phyloP scores from a whole-genome alignment of 2,329 filamentous ascomycete genomes.

The Ramichloridium luteum region DNA sequence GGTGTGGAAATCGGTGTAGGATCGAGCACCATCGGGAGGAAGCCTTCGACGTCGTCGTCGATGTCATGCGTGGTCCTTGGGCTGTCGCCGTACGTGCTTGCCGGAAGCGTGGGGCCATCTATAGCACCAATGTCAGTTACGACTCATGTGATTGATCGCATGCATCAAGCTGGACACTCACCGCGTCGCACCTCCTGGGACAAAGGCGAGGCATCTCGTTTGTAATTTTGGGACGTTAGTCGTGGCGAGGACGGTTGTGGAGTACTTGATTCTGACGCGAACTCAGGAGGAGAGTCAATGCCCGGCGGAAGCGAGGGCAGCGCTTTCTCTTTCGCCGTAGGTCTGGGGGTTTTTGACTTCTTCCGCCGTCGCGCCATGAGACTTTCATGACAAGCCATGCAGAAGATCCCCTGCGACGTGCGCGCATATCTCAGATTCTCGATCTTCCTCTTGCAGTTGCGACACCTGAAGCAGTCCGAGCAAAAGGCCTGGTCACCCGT shows the following conservation, averaged over 20 bases:
- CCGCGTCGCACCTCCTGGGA: conserved; percentile 23
- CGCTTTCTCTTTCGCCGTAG: conserved; percentile 70
- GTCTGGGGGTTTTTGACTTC: conserved; percentile 45
- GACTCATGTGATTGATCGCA: too few relatives aligned
- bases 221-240: conserved; percentile 14
- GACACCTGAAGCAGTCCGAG: conserved; percentile 89
- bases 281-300: conserved; percentile 50
- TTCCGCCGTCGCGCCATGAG: conserved; percentile 87
- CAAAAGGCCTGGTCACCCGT: conserved; percentile 98
- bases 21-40: conserved; percentile 41
- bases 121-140: too few relatives aligned
- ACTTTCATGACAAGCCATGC: conserved; percentile 97
- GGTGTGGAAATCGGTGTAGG: conserved; percentile 29
- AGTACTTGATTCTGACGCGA: conserved; percentile 36
- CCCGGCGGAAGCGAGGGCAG: conserved; percentile 79
- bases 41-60: conserved; percentile 42
- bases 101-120: conserved; percentile 58
- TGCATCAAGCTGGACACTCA: too few relatives aligned
- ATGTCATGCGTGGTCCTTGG: conserved; percentile 49
- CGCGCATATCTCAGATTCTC: conserved; percentile 95
- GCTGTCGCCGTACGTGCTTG: conserved; percentile 62
- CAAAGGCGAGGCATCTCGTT: conserved; percentile 25
- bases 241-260: background rate
- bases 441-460: conserved; percentile 97
- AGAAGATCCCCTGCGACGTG: conserved; percentile 97